A percentile compares a stretch with the other conserved stretches of the same genome.
phyloP scores from a whole-genome alignment of 345 rosid genomes.

The Brassica incana region DNA sequence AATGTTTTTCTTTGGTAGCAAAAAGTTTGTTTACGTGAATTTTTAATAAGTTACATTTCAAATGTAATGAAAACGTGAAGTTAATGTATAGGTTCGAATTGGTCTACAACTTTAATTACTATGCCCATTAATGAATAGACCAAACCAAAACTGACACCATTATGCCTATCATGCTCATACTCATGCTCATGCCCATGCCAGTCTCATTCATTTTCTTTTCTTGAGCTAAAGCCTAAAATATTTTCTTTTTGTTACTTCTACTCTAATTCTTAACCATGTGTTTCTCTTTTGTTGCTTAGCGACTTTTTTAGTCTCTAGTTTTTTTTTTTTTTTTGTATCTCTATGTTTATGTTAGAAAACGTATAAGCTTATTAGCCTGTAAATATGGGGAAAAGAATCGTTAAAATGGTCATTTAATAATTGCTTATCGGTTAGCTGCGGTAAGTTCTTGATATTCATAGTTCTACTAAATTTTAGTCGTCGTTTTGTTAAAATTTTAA shows the following conservation, averaged over 20 bases:
- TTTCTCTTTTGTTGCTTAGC: background rate
- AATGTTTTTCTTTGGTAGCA: conserved; percentile 17
- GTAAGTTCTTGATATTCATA: background rate
- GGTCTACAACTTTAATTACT: conserved; percentile 19
- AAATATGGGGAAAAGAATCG: background rate
- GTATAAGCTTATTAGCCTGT: background rate
- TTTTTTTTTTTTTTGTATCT: background rate
- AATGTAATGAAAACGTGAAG: background rate
- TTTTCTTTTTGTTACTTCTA: background rate
- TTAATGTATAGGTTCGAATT: conserved; percentile 5
- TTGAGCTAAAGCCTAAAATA: background rate
- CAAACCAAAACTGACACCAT: conserved; percentile 26
- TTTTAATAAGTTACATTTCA: background rate
- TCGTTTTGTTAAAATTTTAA: background rate
- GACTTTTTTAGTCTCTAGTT: background rate
- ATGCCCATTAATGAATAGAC: conserved; percentile 28
- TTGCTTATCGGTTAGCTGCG: background rate
- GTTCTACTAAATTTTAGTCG: background rate
- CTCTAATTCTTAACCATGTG: background rate
- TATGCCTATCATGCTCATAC: background rate
- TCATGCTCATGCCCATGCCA: conserved; percentile 9
- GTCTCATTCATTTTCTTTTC: background rate
- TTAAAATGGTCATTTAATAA: background rate
- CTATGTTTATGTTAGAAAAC: background rate
- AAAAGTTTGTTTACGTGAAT: background rate